phyloP scores from a whole-genome alignment of 305 asterid species.

The Fraxinus angustifolia region DNA sequence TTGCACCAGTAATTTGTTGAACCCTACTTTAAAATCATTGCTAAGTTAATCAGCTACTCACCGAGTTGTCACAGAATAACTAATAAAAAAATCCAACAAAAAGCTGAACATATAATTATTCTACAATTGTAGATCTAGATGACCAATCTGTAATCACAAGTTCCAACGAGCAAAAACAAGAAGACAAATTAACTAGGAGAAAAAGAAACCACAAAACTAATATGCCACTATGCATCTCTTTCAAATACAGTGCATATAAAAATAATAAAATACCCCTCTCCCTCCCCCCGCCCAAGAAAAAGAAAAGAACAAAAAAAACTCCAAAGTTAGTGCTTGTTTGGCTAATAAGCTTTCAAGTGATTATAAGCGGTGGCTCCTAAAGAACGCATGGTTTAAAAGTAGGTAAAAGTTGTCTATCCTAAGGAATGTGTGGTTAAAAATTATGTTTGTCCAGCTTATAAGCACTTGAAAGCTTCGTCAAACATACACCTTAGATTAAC shows the following conservation, averaged over 20 bases:
- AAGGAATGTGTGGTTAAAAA: background rate
- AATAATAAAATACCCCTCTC: background rate
- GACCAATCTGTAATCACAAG: background rate
- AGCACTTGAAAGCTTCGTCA: background rate
- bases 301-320: background rate
- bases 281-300: background rate
- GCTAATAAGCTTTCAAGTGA: background rate
- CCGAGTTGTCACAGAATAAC: background rate
- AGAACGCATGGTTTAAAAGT: background rate
- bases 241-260: background rate
- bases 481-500: background rate
- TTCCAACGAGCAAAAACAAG: background rate
- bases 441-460: background rate
- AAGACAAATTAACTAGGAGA: background rate
- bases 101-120: background rate
- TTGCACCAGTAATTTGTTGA: conserved; percentile 68
- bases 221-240: background rate
- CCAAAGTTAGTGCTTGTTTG: background rate
- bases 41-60: conserved; percentile 31
- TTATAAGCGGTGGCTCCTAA: background rate
- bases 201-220: background rate
- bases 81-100: background rate
- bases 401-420: background rate
- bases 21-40: conserved; percentile 58
- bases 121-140: background rate